Evolutionary conservation across 768 basidiomycete species (phyloP).

Genomic region (Lanmaoa pseudosensibilis): DNA sequence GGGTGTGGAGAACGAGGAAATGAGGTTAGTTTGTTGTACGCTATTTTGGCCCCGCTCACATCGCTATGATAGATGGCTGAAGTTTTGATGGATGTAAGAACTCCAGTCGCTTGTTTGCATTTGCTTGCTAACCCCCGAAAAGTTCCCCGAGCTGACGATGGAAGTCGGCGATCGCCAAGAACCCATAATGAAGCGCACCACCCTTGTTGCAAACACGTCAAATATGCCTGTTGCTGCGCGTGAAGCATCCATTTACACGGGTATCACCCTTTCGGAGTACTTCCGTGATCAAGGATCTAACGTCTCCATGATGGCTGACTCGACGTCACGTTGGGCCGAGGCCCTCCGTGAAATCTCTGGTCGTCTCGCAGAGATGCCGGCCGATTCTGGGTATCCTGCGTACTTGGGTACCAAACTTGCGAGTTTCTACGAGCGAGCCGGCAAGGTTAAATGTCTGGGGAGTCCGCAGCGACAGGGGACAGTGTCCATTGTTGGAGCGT

Average conservation of each 20-base stretch:
- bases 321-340: constrained; percentile 98
- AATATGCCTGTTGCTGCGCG: constrained; percentile 99
- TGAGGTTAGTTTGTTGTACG: constrained; percentile 52
- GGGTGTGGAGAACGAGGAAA: constrained; percentile 99
- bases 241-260: constrained; percentile 99
- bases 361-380: constrained; percentile 99
- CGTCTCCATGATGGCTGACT: constrained; percentile 99
- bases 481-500: constrained; percentile 99
- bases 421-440: constrained; percentile 97
- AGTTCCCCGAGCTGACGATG: constrained; percentile 92
- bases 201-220: constrained; percentile 97
- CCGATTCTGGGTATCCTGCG: constrained; percentile 98
- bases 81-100: constrained; percentile 90
- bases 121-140: constrained; percentile 12
- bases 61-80: constrained; percentile 77
- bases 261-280: constrained; percentile 98
- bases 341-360: constrained; percentile 99
- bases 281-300: constrained; percentile 99
- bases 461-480: constrained; percentile 87
- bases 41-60: constrained; percentile 39
- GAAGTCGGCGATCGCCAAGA: constrained; percentile 91
- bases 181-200: constrained; percentile 99
- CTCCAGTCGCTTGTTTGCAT: constrained; percentile 2
- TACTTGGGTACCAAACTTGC: constrained; percentile 95
- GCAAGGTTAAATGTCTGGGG: constrained; percentile 91